Evolutionary conservation across 441 rosid genomes (phyloP), one percentile per base, ranked within the genome.

Genomic region (Gossypium schwendimanii): DNA sequence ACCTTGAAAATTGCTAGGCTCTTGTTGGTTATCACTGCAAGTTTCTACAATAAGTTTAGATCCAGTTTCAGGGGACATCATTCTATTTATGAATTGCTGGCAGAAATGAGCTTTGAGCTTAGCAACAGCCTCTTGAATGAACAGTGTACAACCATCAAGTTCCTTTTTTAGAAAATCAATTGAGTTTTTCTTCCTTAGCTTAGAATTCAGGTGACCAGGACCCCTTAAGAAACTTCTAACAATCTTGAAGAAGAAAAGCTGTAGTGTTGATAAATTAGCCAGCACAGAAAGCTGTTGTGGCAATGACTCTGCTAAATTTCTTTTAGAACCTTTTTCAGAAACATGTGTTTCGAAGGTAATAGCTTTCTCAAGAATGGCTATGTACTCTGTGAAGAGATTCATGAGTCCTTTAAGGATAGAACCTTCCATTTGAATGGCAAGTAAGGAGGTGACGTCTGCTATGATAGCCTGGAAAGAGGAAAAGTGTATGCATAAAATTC

Each of bases 351-450:
- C 62, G 11, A 73, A 44, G 6, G 75, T 74, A 59, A 81, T 80
- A 50, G 85, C 82, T 71, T 69, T 79, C 83, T 87, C 86, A 28
- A 82, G 81, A 77, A 79, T 79, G 71, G 55, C 62, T 53, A 81
- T 59, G 63, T 89, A 89, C 74, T 80, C 89, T 36, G 20, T 61
- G 67, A 85, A 80, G 66, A 87, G 87, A 68, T 84, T 79, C 60
- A 73, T 74, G 20, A 89, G 76, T 73, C 81, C 87, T 77, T 68
- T 76, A 12, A 76, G 69, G 49, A 86, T 67, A 49, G 84, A 80
- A 84, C 49, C 82, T 83, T 82, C 87, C 84, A 89, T 86, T 78
- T 72, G 84, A 65, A 85, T 79, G 44, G 81, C 70, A 69, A 76
- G 72, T 76, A 89, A 79, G 66, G 90, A 85, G 21, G 63, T 53